These are phyloP conservation scores for Zizania palustris DNA, from an alignment of 202 grass and related monocot genomes.

Conservation along the genomic window DNA sequence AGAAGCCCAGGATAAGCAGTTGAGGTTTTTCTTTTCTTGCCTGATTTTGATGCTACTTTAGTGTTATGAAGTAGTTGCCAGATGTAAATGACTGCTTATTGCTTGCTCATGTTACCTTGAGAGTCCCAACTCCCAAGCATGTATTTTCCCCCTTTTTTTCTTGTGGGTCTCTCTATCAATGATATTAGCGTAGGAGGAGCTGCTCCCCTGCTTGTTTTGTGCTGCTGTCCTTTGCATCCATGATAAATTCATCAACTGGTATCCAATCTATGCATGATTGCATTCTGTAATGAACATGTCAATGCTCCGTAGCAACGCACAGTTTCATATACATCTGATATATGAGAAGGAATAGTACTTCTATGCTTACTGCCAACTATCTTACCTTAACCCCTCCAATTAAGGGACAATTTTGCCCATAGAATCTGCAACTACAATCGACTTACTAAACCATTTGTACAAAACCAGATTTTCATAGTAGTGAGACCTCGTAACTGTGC, in stretches of 20 bases:
- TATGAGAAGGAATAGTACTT: too few relatives aligned
- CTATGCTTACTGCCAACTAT: too few relatives aligned
- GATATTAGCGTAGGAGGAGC: too few relatives aligned
- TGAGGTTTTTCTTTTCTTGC: background rate
- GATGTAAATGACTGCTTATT: background rate
- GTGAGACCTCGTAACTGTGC: background rate
- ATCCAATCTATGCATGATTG: too few relatives aligned
- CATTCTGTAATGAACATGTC: too few relatives aligned
- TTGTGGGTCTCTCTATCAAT: background rate
- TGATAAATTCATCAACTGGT: background rate
- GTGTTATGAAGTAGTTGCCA: background rate
- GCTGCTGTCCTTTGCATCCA: background rate
- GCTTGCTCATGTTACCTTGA: background rate
- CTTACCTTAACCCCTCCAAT: too few relatives aligned
- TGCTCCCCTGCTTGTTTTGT: too few relatives aligned
- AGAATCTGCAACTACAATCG: too few relatives aligned
- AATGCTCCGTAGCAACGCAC: too few relatives aligned
- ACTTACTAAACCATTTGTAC: too few relatives aligned
- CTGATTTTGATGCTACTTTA: slow-evolving; percentile 16
- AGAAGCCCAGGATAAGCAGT: background rate
- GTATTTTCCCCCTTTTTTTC: background rate
- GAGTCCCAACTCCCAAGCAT: background rate
- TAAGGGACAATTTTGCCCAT: too few relatives aligned
- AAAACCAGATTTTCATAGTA: background rate
- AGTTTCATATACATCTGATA: too few relatives aligned